Evolutionary conservation across 352 stramenopile species (phyloP), one percentile per base, ranked within the genome.

Genomic region (Pythium insidiosum): DNA sequence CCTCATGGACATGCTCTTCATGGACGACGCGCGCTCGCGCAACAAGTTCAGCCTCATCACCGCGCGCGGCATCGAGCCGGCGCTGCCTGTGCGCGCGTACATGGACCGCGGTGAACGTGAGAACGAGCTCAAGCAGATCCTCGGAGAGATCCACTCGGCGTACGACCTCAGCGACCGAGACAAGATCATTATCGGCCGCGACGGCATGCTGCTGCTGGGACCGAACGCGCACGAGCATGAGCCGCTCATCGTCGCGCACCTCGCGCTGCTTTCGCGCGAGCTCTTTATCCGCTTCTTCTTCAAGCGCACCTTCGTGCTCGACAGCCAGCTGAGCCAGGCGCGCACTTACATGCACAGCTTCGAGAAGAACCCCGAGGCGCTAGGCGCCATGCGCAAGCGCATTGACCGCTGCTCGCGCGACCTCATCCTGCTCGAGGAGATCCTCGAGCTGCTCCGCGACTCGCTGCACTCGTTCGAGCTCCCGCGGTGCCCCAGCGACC

Each of bases 11-110:
- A 84, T 98, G 56, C 77, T 98, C 9, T 98, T 98, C 55, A 94
- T 97, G 60, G 85, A 94, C 36, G 94, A 98, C 59, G 83, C 90
- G 20, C 58, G 69, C 15, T 97, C 95, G 31, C 67, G 95, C 22
- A 97, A 97, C 69, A 98, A 98, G 52, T 95, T 98, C 54, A 98
- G 97, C 47, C 57, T 98, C 16, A 95, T 98, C 38, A 98, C 97
- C 19, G 95, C 95, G n/a, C 94, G 93, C 43, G 89, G 97, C 38
- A 98, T 98, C 25, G 95, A 88, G 6, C 95, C 95, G 1, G 95
- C 97, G 60, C 70, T 98, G 1, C 92, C 90, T 6, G 94, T 93
- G 7, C 76, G 94, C 47, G 94, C 97, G 44, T 98, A 98, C 69
- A 86, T 98, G 56, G 94, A 98, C 57, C 91, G 94, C 31, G 88